A percentile compares a stretch with the other conserved stretches of the same genome.
Evolutionary conservation across 192 early-diverging fungal genomes (phyloP).

Genomic region (Backusella australiensis): DNA sequence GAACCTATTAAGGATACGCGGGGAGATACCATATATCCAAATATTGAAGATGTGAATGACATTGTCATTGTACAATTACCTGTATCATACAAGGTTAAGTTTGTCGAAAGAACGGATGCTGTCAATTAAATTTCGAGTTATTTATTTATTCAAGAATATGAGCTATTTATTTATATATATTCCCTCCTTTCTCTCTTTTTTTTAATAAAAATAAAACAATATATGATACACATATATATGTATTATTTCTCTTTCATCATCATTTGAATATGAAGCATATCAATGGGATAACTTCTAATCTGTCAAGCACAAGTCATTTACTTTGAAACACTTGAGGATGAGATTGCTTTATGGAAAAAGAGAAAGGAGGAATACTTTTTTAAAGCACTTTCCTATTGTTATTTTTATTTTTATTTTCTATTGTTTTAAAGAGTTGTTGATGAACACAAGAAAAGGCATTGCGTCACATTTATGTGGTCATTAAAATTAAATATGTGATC

Average conservation of each 20-base stretch:
- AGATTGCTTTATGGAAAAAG: too few relatives aligned
- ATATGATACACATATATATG: neutral
- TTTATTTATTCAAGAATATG: neutral
- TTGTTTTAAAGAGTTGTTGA: too few relatives aligned
- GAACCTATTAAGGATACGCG: neutral
- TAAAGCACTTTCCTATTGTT: too few relatives aligned
- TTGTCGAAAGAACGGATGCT: neutral
- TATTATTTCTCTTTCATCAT: too few relatives aligned
- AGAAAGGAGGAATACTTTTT: too few relatives aligned
- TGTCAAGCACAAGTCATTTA: too few relatives aligned
- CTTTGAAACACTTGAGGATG: too few relatives aligned
- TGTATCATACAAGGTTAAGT: neutral
- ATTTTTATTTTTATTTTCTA: too few relatives aligned
- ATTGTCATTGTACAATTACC: neutral
- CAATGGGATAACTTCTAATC: too few relatives aligned
- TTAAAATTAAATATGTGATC: neutral
- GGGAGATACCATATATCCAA: neutral
- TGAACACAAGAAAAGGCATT: too few relatives aligned
- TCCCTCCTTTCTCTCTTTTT: neutral
- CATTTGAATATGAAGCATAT: too few relatives aligned
- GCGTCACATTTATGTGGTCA: neutral
- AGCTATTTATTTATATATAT: too few relatives aligned
- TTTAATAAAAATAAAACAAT: neutral
- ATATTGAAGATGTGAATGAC: neutral
- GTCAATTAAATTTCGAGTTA: neutral